Evolutionary conservation across 352 stramenopile species (phyloP).

Genomic region (Phytophthora idaei): DNA sequence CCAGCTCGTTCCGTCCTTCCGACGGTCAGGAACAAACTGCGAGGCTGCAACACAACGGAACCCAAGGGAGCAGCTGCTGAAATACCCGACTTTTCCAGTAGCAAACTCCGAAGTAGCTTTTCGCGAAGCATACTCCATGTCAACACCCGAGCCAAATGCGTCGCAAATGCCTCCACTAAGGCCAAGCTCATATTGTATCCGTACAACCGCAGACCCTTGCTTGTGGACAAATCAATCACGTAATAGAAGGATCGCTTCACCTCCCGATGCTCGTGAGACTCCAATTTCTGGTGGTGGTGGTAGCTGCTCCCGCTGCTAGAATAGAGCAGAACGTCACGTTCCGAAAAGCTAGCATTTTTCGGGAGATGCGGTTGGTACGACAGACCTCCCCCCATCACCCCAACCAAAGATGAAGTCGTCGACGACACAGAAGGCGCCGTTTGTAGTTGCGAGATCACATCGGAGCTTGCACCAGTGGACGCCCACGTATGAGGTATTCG

Average conservation of each 20-base stretch:
- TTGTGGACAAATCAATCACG: constrained; percentile 66
- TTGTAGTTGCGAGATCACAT: constrained; percentile 32
- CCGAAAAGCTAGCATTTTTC: constrained; percentile 43
- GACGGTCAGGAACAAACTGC: constrained; percentile 44
- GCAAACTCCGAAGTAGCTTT: constrained; percentile 56
- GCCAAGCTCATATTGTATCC: constrained; percentile 82
- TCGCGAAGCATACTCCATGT: constrained; percentile 81
- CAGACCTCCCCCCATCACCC: constrained; percentile 21
- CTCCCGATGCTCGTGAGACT: constrained; percentile 13
- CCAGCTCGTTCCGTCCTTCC: constrained; percentile 42
- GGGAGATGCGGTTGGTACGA: constrained; percentile 23
- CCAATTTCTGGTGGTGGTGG: constrained; percentile 25
- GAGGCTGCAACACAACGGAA: constrained; percentile 65
- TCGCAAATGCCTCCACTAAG: constrained; percentile 61
- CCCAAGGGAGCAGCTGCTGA: constrained; percentile 49
- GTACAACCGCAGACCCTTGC: constrained; percentile 61
- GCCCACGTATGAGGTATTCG: constrained; percentile 42
- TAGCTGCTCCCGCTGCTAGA: constrained; percentile 26
- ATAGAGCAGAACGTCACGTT: constrained; percentile 67
- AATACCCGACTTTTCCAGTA: constrained; percentile 69
- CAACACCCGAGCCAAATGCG: constrained; percentile 58
- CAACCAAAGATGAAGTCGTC: constrained; percentile 40
- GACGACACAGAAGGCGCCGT: constrained; percentile 34
- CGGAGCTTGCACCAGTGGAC: constrained; percentile 44
- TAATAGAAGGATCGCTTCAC: constrained; percentile 79